A percentile compares a stretch with the other conserved stretches of the same genome.
Evolutionary conservation across 495 filamentous ascomycete species (phyloP).

Genomic region (Aspergillus homomorphus): DNA sequence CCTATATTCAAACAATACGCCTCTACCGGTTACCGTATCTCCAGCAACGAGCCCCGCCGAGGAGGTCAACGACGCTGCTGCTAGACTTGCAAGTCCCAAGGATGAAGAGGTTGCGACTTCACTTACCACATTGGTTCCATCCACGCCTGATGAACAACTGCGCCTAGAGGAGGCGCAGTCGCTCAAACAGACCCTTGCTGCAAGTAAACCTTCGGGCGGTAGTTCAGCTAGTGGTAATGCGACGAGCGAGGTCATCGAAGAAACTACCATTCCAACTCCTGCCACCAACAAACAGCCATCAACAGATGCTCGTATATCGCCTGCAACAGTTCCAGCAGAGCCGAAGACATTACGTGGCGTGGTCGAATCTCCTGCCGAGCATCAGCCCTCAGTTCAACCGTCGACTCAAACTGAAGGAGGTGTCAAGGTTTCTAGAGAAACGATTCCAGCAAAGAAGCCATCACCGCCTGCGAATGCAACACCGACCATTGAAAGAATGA

Average conservation of each 20-base stretch:
- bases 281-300: constrained; percentile 23
- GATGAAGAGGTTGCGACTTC: constrained; percentile 20
- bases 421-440: constrained; percentile 10
- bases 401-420: constrained; percentile 12
- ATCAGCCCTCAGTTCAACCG: constrained; percentile 18
- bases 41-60: constrained; percentile 44
- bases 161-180: constrained; percentile 49
- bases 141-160: constrained; percentile 50
- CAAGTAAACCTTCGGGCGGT: constrained; percentile 22
- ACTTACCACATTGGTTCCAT: constrained; percentile 30
- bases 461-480: constrained; percentile 24
- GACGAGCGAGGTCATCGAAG: constrained; percentile 28
- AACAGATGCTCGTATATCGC: constrained; percentile 14
- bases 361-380: constrained; percentile 11
- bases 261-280: constrained; percentile 18
- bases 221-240: constrained; percentile 10
- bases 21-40: constrained; percentile 35
- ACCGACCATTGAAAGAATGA: constrained; percentile 53
- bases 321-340: constrained; percentile 11
- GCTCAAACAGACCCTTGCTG: constrained; percentile 27
- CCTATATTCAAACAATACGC: constrained; percentile 44
- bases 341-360: constrained; percentile 14
- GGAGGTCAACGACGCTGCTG: constrained; percentile 27
- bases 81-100: constrained; percentile 27
- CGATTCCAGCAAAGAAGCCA: constrained; percentile 21